Percentiles rank a stretch among this genome's conserved stretches.
Evolutionary conservation across 192 early-diverging fungal genomes (phyloP).

Genomic region (Backusella westeae): DNA sequence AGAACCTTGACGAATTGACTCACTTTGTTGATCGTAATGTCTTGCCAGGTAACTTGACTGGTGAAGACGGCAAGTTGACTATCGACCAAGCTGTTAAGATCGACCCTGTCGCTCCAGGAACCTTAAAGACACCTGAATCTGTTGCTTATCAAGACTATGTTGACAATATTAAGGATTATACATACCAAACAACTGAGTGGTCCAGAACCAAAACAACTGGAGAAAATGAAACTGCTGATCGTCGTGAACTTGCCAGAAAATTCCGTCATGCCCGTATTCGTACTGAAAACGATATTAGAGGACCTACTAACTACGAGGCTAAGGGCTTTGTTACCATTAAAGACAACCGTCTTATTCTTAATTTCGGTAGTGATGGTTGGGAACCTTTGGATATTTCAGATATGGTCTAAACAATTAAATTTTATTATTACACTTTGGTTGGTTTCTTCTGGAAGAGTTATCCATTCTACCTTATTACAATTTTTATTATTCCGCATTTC

Average conservation of each 20-base stretch:
- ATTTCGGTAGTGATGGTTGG: constrained; percentile 9
- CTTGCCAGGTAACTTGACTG: constrained; percentile 61
- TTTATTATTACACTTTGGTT: neutral
- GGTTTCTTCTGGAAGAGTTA: constrained; percentile 10
- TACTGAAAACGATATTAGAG: constrained; percentile 17
- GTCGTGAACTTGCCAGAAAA: constrained; percentile 15
- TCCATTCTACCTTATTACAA: neutral
- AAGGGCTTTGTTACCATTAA: constrained; percentile 7
- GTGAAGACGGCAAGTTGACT: constrained; percentile 20
- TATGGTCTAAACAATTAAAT: neutral
- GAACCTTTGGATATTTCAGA: constrained; percentile 19
- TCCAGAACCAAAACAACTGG: neutral
- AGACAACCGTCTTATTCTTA: constrained; percentile 5
- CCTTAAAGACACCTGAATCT: neutral
- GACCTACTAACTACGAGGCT: constrained; percentile 15
- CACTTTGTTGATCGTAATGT: constrained; percentile 58
- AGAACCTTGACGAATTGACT: constrained; percentile 56
- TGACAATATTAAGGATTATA: constrained; percentile 9
- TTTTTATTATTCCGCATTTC: neutral
- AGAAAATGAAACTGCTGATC: neutral
- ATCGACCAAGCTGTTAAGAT: constrained; percentile 2
- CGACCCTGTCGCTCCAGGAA: neutral
- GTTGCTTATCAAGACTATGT: constrained; percentile 14
- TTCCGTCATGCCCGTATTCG: constrained; percentile 20
- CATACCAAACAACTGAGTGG: constrained; percentile 9